Evolutionary conservation across 306 rosid species (phyloP).

Genomic region (Castanospermum australe): DNA sequence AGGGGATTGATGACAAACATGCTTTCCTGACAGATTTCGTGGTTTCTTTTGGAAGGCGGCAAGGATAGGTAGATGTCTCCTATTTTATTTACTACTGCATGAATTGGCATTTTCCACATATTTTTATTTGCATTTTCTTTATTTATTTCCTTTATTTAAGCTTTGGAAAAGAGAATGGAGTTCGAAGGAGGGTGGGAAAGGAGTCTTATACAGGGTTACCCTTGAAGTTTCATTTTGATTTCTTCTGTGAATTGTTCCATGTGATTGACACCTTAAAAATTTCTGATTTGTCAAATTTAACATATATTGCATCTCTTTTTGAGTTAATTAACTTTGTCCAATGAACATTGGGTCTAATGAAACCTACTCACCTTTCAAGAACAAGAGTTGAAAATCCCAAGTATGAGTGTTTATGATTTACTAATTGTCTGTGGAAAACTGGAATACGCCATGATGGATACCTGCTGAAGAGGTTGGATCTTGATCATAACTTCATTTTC

Average conservation of each 20-base stretch:
- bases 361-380: neutral
- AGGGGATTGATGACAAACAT: neutral
- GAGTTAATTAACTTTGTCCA: neutral
- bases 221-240: neutral
- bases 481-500: neutral
- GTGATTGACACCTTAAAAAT: neutral
- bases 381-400: neutral
- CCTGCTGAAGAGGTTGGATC: conserved; percentile 7
- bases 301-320: neutral
- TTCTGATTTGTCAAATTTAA: neutral
- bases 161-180: neutral
- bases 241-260: neutral
- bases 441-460: neutral
- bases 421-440: neutral
- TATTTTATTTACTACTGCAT: neutral
- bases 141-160: neutral
- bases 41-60: conserved; percentile 86
- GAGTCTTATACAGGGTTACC: neutral
- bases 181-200: neutral
- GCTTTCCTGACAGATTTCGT: conserved; percentile 52
- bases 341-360: neutral
- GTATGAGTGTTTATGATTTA: neutral
- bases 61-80: conserved; percentile 49
- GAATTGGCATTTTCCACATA: neutral
- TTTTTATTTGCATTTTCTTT: neutral